These are phyloP conservation scores for Thalassiosira hispida DNA, from an alignment of 352 stramenopile species.

Conservation along the genomic window DNA sequence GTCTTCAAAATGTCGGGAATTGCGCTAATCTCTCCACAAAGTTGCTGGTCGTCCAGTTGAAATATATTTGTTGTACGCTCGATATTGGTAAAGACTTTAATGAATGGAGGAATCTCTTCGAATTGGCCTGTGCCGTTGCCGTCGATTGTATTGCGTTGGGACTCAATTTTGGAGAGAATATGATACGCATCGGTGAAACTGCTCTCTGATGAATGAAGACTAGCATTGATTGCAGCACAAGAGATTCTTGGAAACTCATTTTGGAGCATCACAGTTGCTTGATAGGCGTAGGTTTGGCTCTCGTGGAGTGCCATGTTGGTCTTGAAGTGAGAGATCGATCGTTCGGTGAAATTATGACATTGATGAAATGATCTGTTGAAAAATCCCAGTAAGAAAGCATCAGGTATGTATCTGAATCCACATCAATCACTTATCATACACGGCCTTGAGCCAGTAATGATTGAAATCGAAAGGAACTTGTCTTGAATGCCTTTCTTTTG, in stretches of 20 bases:
- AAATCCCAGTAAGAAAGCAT: no score
- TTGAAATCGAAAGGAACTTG: no score
- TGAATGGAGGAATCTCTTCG: neutral
- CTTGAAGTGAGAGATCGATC: neutral
- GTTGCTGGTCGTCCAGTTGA: slow-evolving; percentile 1
- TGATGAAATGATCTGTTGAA: no score
- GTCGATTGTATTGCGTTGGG: slow-evolving; percentile 2
- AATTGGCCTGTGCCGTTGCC: slow-evolving; percentile 22
- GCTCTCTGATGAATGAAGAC: neutral
- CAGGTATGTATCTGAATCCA: no score
- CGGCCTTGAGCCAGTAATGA: no score
- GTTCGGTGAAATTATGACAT: no score
- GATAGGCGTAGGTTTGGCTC: neutral
- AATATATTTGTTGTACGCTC: slow-evolving; percentile 12
- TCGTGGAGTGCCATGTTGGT: neutral
- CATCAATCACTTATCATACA: no score
- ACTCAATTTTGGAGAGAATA: neutral
- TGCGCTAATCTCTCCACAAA: no score
- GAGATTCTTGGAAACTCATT: slow-evolving; percentile 27
- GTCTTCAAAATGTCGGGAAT: no score
- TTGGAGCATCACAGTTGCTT: slow-evolving; percentile 11
- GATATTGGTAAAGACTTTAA: slow-evolving; percentile 7
- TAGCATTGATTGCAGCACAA: slow-evolving; percentile 8
- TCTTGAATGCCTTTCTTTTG: no score
- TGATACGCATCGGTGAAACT: slow-evolving; percentile 19